Percentiles rank a stretch among this genome's conserved stretches.
phyloP scores from a whole-genome alignment of 805 yeast genomes.

The Sugiyamaella smithiae region DNA sequence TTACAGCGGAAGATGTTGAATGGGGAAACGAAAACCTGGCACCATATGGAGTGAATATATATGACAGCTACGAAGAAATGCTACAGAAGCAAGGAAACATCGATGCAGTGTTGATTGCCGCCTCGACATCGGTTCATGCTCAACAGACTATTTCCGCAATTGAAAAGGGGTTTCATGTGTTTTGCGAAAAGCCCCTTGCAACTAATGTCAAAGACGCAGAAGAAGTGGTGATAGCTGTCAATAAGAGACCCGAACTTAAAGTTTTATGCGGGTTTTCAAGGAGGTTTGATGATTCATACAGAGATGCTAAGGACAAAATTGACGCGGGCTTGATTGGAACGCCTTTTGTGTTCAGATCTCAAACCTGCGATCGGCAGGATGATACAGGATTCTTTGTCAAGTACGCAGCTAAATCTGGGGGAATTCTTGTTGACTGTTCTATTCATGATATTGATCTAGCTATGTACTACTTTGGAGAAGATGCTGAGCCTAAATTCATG shows the following conservation, averaged over 20 bases:
- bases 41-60: constrained; percentile 18
- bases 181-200: constrained; percentile 23
- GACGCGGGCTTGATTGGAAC: constrained; percentile 23
- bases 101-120: constrained; percentile 22
- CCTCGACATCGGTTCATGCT: constrained; percentile 19
- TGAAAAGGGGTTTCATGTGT: constrained; percentile 20
- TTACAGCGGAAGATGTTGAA: constrained; percentile 17
- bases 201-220: constrained; percentile 14
- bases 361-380: constrained; percentile 21
- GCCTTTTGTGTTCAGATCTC: constrained; percentile 21
- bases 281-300: constrained; percentile 19
- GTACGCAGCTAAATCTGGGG: constrained; percentile 27
- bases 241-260: constrained; percentile 20
- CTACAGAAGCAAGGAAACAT: constrained; percentile 11
- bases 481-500: constrained; percentile 20
- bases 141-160: constrained; percentile 21
- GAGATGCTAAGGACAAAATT: constrained; percentile 21
- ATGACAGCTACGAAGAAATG: constrained; percentile 18
- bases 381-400: constrained; percentile 19
- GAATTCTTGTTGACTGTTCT: constrained; percentile 26
- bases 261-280: constrained; percentile 25
- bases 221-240: constrained; percentile 16
- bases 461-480: constrained; percentile 23
- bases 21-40: constrained; percentile 23
- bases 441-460: constrained; percentile 27